Percentiles rank a stretch among this genome's conserved stretches.
phyloP scores from a whole-genome alignment of 331 rosid species.

The Arachis monticola region DNA sequence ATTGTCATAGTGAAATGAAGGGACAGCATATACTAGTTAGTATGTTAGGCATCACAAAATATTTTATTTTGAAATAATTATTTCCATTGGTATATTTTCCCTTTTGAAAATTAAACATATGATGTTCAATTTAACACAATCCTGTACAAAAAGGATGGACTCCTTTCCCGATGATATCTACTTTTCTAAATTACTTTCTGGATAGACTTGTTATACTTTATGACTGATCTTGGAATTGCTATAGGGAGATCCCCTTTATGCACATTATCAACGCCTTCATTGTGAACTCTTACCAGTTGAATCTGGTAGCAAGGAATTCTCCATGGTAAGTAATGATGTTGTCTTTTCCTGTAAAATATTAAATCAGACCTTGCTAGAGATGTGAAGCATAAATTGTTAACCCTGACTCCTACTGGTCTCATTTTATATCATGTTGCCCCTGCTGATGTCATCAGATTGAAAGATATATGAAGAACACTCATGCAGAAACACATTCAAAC shows the following conservation, averaged over 20 bases:
- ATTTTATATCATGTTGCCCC: background rate
- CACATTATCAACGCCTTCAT: constrained; percentile 72
- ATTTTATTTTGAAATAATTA: constrained; percentile 5
- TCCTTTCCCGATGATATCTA: constrained; percentile 14
- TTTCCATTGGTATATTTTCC: background rate
- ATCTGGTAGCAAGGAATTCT: constrained; percentile 64
- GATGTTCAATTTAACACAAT: constrained; percentile 24
- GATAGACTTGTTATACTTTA: constrained; percentile 23
- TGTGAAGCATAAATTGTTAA: constrained; percentile 19
- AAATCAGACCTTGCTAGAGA: constrained; percentile 12
- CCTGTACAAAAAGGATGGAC: constrained; percentile 18
- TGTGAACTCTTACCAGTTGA: constrained; percentile 76
- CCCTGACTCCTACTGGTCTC: constrained; percentile 20
- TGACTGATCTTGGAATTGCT: constrained; percentile 37
- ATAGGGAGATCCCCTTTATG: constrained; percentile 81
- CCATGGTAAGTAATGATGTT: constrained; percentile 64
- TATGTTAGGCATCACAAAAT: constrained; percentile 9
- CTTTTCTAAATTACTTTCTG: constrained; percentile 6
- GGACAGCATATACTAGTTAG: constrained; percentile 9
- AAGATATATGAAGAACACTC: constrained; percentile 79
- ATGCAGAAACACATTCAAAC: constrained; percentile 85
- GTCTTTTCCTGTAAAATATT: constrained; percentile 26
- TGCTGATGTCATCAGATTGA: constrained; percentile 61
- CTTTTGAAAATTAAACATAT: background rate
- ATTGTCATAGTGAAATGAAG: constrained; percentile 5